A percentile compares a stretch with the other conserved stretches of the same genome.
Conservation (phyloP, 495 filamentous ascomycete genomes). For the Xylaria curta region DNA sequence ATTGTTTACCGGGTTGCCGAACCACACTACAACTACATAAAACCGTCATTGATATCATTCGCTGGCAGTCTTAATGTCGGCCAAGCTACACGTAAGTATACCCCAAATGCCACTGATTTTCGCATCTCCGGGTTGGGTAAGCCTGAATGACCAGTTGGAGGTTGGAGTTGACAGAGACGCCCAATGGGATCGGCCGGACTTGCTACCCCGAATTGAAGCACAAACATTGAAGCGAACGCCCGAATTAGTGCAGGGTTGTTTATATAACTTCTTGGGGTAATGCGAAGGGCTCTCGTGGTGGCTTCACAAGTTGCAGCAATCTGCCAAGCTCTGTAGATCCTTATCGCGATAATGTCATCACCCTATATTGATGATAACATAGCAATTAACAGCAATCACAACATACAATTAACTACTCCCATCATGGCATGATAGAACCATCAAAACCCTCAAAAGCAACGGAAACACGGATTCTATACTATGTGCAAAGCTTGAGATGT, state of each 20-base stretch:
- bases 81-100: not conserved
- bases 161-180: constrained; percentile 9
- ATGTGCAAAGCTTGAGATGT: not conserved
- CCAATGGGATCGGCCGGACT: not conserved
- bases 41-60: not conserved
- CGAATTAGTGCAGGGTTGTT: not conserved
- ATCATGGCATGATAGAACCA: not conserved
- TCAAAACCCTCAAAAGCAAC: not conserved
- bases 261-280: not conserved
- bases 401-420: not conserved
- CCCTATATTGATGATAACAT: not conserved
- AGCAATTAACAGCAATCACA: not conserved
- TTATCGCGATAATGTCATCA: constrained; percentile 1
- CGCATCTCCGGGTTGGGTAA: not conserved
- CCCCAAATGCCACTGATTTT: not conserved
- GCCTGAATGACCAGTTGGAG: not conserved
- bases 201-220: not conserved
- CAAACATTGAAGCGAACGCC: not conserved
- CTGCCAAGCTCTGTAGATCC: not conserved
- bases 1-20: too few species aligned
- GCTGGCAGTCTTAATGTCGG: not conserved
- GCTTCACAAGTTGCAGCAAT: too few species aligned
- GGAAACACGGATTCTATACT: not conserved
- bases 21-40: not conserved
- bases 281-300: not conserved